Percentiles rank a stretch among this genome's conserved stretches.
These are phyloP conservation scores for Boletellus sp. DNA, from an alignment of 1,284 basidiomycete genomes.

Conservation along the genomic window DNA sequence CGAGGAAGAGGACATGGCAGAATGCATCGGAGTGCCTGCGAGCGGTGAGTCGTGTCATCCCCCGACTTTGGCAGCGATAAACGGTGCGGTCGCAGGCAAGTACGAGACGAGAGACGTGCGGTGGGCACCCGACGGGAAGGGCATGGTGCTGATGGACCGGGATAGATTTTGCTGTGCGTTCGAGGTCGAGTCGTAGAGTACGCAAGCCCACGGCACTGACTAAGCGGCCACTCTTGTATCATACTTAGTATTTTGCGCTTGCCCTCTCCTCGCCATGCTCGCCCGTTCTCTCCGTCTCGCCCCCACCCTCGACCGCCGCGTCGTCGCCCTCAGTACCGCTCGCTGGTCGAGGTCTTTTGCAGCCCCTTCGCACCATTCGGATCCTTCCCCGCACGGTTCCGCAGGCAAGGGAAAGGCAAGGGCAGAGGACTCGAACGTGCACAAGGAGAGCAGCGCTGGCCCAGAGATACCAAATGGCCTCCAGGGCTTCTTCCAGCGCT, in stretches of 20 bases:
- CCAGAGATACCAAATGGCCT: slow-evolving; percentile 48
- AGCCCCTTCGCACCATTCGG: slow-evolving; percentile 36
- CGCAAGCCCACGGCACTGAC: slow-evolving; percentile 23
- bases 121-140: slow-evolving; percentile 85
- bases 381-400: slow-evolving; percentile 20
- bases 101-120: slow-evolving; percentile 61
- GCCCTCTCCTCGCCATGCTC: slow-evolving; percentile 18
- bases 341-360: slow-evolving; percentile 39
- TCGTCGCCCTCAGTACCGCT: slow-evolving; percentile 7
- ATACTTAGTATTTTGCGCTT: too few species aligned
- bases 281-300: slow-evolving; percentile 33
- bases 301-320: slow-evolving; percentile 20
- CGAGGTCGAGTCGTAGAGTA: slow-evolving; percentile 64
- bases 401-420: slow-evolving; percentile 41
- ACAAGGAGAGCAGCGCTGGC: slow-evolving; percentile 18
- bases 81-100: slow-evolving; percentile 41
- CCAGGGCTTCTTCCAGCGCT: slow-evolving; percentile 77
- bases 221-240: slow-evolving; percentile 19
- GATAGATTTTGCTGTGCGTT: slow-evolving; percentile 82
- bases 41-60: slow-evolving; percentile 59
- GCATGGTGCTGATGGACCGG: slow-evolving; percentile 65
- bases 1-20: slow-evolving; percentile 66
- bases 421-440: slow-evolving; percentile 25
- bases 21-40: slow-evolving; percentile 77
- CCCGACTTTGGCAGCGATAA: slow-evolving; percentile 2